phyloP scores from a whole-genome alignment of 768 basidiomycete species.

The Crepidotus variabilis region DNA sequence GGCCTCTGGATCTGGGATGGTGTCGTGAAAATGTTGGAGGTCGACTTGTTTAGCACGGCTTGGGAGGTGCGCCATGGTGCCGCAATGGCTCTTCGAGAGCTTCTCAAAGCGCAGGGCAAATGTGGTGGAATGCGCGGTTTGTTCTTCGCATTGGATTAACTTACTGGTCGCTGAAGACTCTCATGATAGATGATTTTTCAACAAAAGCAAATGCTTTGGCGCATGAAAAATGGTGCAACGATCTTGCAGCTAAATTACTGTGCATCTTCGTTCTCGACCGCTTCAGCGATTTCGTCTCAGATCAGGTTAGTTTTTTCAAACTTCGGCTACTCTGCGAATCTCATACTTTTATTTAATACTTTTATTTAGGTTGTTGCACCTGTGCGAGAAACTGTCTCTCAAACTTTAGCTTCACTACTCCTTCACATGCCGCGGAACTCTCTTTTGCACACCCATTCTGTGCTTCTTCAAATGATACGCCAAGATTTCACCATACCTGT shows the following conservation, averaged over 20 bases:
- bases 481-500: slow-evolving; percentile 66
- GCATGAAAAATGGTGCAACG: slow-evolving; percentile 89
- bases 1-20: slow-evolving; percentile 89
- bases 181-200: slow-evolving; percentile 43
- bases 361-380: slow-evolving; percentile 76
- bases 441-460: slow-evolving; percentile 73
- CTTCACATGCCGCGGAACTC: slow-evolving; percentile 84
- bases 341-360: background rate
- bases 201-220: slow-evolving; percentile 55
- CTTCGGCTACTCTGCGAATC: background rate
- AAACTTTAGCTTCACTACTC: slow-evolving; percentile 87
- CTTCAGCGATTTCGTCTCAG: slow-evolving; percentile 97
- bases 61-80: slow-evolving; percentile 97
- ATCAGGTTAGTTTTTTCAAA: slow-evolving; percentile 48
- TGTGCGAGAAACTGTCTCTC: slow-evolving; percentile 93
- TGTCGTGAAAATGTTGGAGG: slow-evolving; percentile 72
- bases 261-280: slow-evolving; percentile 92
- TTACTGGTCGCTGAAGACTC: background rate
- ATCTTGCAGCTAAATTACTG: slow-evolving; percentile 79
- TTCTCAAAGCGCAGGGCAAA: slow-evolving; percentile 80
- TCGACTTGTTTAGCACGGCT: slow-evolving; percentile 76
- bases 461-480: slow-evolving; percentile 90
- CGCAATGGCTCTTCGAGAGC: slow-evolving; percentile 84
- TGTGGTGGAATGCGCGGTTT: slow-evolving; percentile 80
- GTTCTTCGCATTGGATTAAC: slow-evolving; percentile 6